A percentile compares a stretch with the other conserved stretches of the same genome.
phyloP scores from a whole-genome alignment of 495 filamentous ascomycete genomes.

The Cercophora scortea region DNA sequence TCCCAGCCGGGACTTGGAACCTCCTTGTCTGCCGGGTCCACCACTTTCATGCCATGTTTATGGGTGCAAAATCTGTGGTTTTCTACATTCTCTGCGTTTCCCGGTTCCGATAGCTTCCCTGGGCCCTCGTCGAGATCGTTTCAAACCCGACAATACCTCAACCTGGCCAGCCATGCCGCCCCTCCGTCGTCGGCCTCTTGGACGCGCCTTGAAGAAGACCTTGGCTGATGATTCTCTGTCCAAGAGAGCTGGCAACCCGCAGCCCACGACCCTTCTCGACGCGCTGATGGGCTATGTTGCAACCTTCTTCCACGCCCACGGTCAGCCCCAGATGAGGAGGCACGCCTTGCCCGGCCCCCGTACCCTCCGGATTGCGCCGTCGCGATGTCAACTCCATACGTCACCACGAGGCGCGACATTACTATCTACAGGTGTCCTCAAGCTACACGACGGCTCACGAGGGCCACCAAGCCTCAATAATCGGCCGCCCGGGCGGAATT shows the following conservation, averaged over 20 bases:
- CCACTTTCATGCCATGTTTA: constrained; percentile 1
- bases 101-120: background rate
- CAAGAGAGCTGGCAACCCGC: background rate
- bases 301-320: constrained; percentile 33
- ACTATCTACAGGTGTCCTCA: constrained; percentile 7
- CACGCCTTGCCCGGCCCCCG: constrained; percentile 8
- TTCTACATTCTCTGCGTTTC: background rate
- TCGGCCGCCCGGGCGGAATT: constrained; percentile 43
- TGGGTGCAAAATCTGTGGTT: constrained; percentile 4
- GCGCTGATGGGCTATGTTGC: constrained; percentile 39
- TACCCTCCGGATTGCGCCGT: constrained; percentile 3
- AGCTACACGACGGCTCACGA: constrained; percentile 1
- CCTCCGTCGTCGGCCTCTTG: constrained; percentile 6
- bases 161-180: constrained; percentile 5
- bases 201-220: background rate
- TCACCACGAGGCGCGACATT: constrained; percentile 4
- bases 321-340: background rate
- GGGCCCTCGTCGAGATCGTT: too few species aligned
- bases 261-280: constrained; percentile 20
- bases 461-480: background rate
- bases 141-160: background rate
- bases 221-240: constrained; percentile 1
- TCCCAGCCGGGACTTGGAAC: constrained; percentile 1
- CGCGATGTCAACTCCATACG: constrained; percentile 11
- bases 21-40: background rate